These are phyloP conservation scores for Cubamyces lactineus DNA, from an alignment of 768 basidiomycete genomes.

Conservation along the genomic window DNA sequence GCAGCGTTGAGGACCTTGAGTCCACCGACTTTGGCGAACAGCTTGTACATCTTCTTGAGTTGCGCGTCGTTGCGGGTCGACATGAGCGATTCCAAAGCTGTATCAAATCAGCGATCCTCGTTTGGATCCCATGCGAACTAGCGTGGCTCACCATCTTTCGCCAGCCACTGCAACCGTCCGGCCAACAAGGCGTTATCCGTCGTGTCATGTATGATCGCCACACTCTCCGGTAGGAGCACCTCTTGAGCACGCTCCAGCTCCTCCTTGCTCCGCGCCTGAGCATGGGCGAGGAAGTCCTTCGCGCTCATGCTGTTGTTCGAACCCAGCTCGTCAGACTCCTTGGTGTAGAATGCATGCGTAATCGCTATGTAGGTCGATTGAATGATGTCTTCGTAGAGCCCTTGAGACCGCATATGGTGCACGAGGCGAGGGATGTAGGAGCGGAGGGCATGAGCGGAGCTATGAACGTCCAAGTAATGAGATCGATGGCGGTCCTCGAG, in stretches of 20 bases:
- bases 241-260: slow-evolving; percentile 59
- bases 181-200: slow-evolving; percentile 58
- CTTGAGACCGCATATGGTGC: slow-evolving; percentile 56
- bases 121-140: background rate
- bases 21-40: slow-evolving; percentile 62
- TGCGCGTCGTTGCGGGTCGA: slow-evolving; percentile 45
- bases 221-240: slow-evolving; percentile 54
- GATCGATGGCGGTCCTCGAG: background rate
- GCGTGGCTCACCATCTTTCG: slow-evolving; percentile 39
- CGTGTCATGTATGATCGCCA: slow-evolving; percentile 51
- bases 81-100: slow-evolving; percentile 61
- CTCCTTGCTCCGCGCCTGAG: slow-evolving; percentile 50
- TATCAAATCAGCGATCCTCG: background rate
- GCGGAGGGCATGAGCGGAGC: slow-evolving; percentile 45
- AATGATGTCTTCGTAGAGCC: slow-evolving; percentile 57
- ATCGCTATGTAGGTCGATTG: slow-evolving; percentile 56
- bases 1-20: slow-evolving; percentile 57
- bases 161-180: slow-evolving; percentile 47
- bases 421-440: slow-evolving; percentile 53
- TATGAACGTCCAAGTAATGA: slow-evolving; percentile 21
- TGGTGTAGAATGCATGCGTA: slow-evolving; percentile 56
- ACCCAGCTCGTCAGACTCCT: slow-evolving; percentile 49
- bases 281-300: slow-evolving; percentile 55
- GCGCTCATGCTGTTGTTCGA: slow-evolving; percentile 47
- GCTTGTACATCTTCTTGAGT: slow-evolving; percentile 57